Conservation (phyloP, 2,329 filamentous ascomycete species). For the Aureobasidium subglaciale region DNA sequence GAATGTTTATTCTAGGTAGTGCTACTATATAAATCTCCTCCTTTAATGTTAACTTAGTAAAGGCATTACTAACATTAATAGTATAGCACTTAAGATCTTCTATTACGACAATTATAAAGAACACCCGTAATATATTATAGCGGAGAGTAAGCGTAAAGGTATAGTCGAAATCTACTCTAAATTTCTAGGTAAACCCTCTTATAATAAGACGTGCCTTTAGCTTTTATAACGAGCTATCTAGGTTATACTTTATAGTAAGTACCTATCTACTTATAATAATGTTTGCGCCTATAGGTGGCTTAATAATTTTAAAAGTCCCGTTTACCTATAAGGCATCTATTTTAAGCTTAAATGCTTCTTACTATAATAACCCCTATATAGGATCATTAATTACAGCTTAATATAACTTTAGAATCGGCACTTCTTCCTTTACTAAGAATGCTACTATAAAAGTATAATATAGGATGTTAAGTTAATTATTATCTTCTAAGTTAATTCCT, state of each 20-base stretch:
- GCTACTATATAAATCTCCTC: background rate
- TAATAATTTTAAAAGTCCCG: background rate
- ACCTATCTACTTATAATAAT: background rate
- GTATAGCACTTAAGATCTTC: background rate
- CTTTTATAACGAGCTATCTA: background rate
- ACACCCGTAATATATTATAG: background rate
- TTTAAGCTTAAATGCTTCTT: background rate
- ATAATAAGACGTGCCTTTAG: background rate
- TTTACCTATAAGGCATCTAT: background rate
- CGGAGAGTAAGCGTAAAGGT: background rate
- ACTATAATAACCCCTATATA: background rate
- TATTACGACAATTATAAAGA: background rate
- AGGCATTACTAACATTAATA: background rate
- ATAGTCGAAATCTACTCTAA: background rate
- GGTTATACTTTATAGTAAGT: background rate
- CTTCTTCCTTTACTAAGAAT: too few species aligned
- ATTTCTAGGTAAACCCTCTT: background rate
- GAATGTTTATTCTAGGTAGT: background rate
- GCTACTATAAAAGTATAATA: too few species aligned
- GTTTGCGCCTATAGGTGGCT: background rate
- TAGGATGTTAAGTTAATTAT: too few species aligned
- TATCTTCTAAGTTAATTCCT: too few species aligned
- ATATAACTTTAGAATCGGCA: background rate
- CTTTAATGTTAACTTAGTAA: background rate
- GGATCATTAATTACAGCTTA: background rate